These are phyloP conservation scores for Fagus crenata DNA, from an alignment of 306 rosid genomes.

Conservation along the genomic window DNA sequence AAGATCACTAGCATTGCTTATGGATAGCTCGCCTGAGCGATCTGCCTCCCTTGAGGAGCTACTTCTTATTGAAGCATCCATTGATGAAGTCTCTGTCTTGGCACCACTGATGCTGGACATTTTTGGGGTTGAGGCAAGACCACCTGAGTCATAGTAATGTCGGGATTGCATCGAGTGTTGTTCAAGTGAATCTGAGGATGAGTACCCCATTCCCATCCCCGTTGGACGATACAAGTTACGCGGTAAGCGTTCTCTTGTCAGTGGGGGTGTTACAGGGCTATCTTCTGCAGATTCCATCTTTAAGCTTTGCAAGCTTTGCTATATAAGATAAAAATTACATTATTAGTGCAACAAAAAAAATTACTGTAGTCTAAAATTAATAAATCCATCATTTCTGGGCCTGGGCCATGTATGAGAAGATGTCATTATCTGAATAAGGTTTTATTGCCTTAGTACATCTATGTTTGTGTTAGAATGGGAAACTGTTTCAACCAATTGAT, in stretches of 20 bases:
- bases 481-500: background rate
- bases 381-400: background rate
- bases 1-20: constrained; percentile 58
- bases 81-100: constrained; percentile 60
- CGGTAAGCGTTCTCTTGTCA: constrained; percentile 44
- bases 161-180: constrained; percentile 48
- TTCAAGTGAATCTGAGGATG: constrained; percentile 60
- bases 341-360: background rate
- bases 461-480: background rate
- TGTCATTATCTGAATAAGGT: background rate
- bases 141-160: constrained; percentile 39
- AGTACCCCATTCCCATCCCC: constrained; percentile 56
- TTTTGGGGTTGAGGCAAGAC: constrained; percentile 56
- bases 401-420: background rate
- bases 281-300: constrained; percentile 60
- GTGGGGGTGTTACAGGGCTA: constrained; percentile 55
- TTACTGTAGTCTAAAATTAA: background rate
- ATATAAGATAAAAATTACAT: background rate
- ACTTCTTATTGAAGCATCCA: constrained; percentile 61
- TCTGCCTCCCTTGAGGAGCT: constrained; percentile 65
- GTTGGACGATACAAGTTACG: constrained; percentile 51
- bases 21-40: constrained; percentile 50
- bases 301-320: constrained; percentile 56
- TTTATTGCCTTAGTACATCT: background rate
- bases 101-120: constrained; percentile 59